Evolutionary conservation across 768 basidiomycete genomes (phyloP), one percentile per base, ranked within the genome.

Genomic region (Termitomyces sp.): DNA sequence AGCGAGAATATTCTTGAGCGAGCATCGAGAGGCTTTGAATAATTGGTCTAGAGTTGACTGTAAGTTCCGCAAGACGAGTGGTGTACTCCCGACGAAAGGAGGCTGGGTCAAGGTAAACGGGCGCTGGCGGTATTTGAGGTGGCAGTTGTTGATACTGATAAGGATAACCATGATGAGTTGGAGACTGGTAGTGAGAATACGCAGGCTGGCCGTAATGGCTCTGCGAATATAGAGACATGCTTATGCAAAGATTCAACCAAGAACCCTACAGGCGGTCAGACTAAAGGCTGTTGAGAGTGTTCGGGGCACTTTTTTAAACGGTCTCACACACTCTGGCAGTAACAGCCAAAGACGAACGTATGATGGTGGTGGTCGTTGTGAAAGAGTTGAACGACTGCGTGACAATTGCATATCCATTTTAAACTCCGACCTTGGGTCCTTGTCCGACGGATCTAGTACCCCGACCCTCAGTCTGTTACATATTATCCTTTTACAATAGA

Each of bases 11-110:
- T 55, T 96, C 90, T 74, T 93, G 90, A 54, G 97, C 96, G 64
- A 91, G 82, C 81, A 94, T 86, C 34, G 97, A 98, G 16, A 99
- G 74, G 60, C 82, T 83, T 75, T 97, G 93, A 62, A 99, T 99
- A 60, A 97, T 85, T 10, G 93, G 89, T 67, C 94, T 87, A 64
- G 94, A 96, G 75, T 98, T 99, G 79, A 94, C 87, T 52, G 86
- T 92, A 61, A 99, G 87, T 62, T 87, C 84, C 66, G 83, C 76
- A 55, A 97, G 85, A 60, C 90, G 85, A 42, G 75, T 70, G 55
- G 81, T 67, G 73, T 88, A 93, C 75, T 92, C 91, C 74, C 85
- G 83, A 63, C 92, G 84, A 70, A 93, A 93, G 39, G 81, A 75
- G 71, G 78, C 79, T 31, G 88, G 84, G 70, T 91, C 88, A 68